Evolutionary conservation across 345 rosid genomes (phyloP), one percentile per base, ranked within the genome.

Genomic region (Citrus hindsii): DNA sequence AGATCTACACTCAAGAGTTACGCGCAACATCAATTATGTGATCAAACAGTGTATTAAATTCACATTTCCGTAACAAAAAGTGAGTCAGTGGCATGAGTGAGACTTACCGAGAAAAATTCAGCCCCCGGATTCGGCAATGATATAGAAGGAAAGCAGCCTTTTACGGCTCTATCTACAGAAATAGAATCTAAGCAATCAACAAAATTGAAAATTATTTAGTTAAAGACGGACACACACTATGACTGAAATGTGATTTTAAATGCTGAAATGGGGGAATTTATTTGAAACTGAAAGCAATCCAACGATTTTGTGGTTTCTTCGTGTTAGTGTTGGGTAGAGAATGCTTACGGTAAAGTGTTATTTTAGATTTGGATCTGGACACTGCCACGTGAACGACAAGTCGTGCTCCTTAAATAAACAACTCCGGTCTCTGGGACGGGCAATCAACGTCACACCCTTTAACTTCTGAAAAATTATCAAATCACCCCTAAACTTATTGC

Each of bases 331-430:
- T 32, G 37, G 5, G 9, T 1, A 30, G 9, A 13, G 22, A 65
- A 19, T 55, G 35, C 37, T 25, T 56, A 67, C 42, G 18, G 60
- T 40, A 40, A 40, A 40, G 4, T 12, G 0, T 13, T 46, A 46
- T 24, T 35, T 32, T 48, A 7, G 69, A 71, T 67, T 66, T 59
- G 67, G 79, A 76, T 76, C 79, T 76, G 22, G 48, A 65, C 51
- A 12, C 18, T 46, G 51, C 13, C 46, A 40, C 46, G 3, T 9
- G 13, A 9, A 9, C 46, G 1, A 9, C 13, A 40, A 9, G 9
- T 40, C 46, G 46, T 40, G 13, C 46, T 4, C 46, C 46, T 40
- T 40, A 40, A 40, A 40, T 9, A 40, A 9, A 9, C 46, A 9
- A 40, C 46, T 40, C 46, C 46, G 13, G 13, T 40, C 3, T 0